These are phyloP conservation scores for Tylopilus sp. DNA, from an alignment of 768 basidiomycete species.

Conservation along the genomic window DNA sequence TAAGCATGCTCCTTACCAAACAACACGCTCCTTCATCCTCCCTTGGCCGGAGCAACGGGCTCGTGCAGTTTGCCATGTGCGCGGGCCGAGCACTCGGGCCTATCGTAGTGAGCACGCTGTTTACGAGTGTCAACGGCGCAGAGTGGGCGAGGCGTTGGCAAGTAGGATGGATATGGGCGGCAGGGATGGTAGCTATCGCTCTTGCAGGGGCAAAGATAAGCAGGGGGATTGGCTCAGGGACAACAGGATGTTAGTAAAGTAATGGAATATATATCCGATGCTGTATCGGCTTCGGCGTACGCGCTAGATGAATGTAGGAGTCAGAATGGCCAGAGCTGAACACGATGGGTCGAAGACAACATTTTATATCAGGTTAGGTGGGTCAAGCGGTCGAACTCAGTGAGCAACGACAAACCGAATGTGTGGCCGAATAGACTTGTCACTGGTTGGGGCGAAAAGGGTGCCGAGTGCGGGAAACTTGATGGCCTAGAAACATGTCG, in stretches of 20 bases:
- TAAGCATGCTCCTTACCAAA: constrained; percentile 61
- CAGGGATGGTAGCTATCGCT: constrained; percentile 10
- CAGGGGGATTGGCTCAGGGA: background rate
- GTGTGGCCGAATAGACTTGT: too few species aligned
- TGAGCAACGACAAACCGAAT: too few species aligned
- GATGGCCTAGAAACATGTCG: too few species aligned
- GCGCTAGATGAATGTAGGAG: too few species aligned
- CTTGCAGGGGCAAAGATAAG: constrained; percentile 12
- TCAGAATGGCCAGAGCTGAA: too few species aligned
- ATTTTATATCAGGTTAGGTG: too few species aligned
- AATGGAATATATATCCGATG: background rate
- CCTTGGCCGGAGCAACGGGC: constrained; percentile 40
- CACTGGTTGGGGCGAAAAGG: too few species aligned
- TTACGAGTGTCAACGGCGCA: constrained; percentile 14
- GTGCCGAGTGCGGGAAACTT: too few species aligned
- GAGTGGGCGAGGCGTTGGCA: constrained; percentile 6
- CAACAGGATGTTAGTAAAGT: background rate
- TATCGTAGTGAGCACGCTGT: constrained; percentile 42
- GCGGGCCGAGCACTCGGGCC: constrained; percentile 51
- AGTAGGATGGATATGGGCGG: constrained; percentile 14
- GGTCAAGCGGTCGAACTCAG: too few species aligned
- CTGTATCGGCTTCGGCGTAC: background rate
- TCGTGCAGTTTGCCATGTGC: constrained; percentile 57
- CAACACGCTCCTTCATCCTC: background rate
- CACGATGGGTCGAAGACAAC: too few species aligned